These are phyloP conservation scores for Lachnellula occidentalis DNA, from an alignment of 2,329 filamentous ascomycete genomes.

Conservation along the genomic window DNA sequence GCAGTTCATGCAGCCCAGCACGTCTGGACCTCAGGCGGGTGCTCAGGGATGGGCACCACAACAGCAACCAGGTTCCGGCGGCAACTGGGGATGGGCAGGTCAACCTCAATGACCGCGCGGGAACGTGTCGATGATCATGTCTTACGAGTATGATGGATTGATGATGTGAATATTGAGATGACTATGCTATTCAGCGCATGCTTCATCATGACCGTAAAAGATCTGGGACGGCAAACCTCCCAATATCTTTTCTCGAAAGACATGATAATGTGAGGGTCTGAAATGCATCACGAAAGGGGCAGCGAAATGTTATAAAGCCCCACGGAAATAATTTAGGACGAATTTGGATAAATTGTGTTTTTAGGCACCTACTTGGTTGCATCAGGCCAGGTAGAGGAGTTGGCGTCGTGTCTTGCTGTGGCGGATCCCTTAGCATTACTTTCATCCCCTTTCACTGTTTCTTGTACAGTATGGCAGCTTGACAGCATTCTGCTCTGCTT, in stretches of 20 bases:
- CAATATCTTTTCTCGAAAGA: background rate
- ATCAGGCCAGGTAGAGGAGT: conserved; percentile 26
- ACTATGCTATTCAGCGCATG: conserved; percentile 12
- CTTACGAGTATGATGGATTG: conserved; percentile 17
- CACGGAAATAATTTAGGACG: conserved; percentile 5
- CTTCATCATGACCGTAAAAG: conserved; percentile 7
- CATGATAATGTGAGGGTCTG: background rate
- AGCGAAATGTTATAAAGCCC: background rate
- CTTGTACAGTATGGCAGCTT: conserved; percentile 23
- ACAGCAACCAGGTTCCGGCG: conserved; percentile 23
- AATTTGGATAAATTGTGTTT: conserved; percentile 17
- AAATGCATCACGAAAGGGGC: background rate
- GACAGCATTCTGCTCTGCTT: conserved; percentile 4
- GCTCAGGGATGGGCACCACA: conserved; percentile 31
- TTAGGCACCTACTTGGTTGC: conserved; percentile 18
- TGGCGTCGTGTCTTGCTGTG: too few relatives aligned
- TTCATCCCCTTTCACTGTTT: conserved; percentile 14
- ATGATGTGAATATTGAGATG: conserved; percentile 18
- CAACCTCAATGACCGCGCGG: conserved; percentile 20
- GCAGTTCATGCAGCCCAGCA: conserved; percentile 61
- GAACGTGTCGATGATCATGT: conserved; percentile 10
- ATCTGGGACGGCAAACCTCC: background rate
- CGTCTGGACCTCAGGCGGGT: conserved; percentile 32
- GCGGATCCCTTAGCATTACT: conserved; percentile 12
- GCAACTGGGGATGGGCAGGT: conserved; percentile 29